Evolutionary conservation across 2,329 filamentous ascomycete species (phyloP), one percentile per base, ranked within the genome.

Genomic region (Cladosporium sp.): DNA sequence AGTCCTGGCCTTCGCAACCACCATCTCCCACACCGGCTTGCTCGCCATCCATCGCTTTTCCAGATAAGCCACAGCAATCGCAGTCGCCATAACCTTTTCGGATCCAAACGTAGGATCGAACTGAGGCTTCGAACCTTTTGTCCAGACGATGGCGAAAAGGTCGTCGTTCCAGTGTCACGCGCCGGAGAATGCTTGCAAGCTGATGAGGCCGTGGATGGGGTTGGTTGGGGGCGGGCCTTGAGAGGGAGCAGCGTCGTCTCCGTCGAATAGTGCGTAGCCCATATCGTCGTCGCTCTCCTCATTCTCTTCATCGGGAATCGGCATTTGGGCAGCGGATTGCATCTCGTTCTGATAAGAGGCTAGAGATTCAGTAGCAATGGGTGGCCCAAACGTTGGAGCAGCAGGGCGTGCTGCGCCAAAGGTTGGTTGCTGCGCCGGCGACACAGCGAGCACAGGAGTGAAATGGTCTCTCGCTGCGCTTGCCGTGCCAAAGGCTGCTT

Each of bases 21-120:
- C 72, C 76, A 89, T 75, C 61, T 86, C 85, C 86, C 86, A 89
- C 6, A 78, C 77, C 2, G 84, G 85, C 67, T 75, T 73, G 52
- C 82, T 75, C 0, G 62, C 71, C 0, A 37, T 64, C 59, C 83
- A 64, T 57, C 74, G 78, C 40, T 54, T 69, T 65, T 82, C 77
- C 61, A 89, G 69, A 60, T 74, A 82, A 1, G 70, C 74, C 7
- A 86, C 58, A 1, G 78, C 81, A 28, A 82, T 55, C 1, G 70
- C 70, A 1, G 79, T 80, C 1, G 69, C 68, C 17, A 72, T 14
- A 14, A 65, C 60, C 40, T 62, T 60, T 62, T 66, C 42, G 3
- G 51, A 51, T 2, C 28, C 51, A 39, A 59, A 51, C 2, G 30
- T 38, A 25, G 36, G 20, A 25, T 51, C 55, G 5, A 51, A 28